Evolutionary conservation across 2,329 filamentous ascomycete genomes (phyloP), one percentile per base, ranked within the genome.

Genomic region (Macrophomina pseudophaseolina): DNA sequence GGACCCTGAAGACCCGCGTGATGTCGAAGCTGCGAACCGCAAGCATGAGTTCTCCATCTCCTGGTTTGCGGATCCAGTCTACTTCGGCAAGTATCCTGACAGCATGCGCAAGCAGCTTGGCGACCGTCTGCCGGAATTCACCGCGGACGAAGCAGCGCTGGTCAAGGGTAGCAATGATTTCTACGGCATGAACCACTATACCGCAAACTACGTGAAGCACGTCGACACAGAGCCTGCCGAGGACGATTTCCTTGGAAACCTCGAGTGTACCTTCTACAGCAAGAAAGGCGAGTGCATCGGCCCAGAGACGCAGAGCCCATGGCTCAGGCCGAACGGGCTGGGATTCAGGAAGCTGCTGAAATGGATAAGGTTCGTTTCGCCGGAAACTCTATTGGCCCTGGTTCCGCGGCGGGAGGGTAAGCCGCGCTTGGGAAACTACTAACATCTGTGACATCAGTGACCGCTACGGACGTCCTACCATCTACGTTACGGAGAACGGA

Each of bases 171-270:
- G 90, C 75, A 95, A 95, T 78, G 93, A 96, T 82, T 96, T 96
- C 80, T 96, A 96, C 79, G 93, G 92, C 78, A 94, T 94, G 91
- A 96, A 97, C 83, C 91, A 93, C 84, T 97, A 97, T 83, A 94
- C 91, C 60, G 90, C 92, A 74, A 92, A 95, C 84, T 96, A 91
- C 81, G 89, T 96, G 81, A 89, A 88, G 77, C 89, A 94, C 80
- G 87, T 88, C 74, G 84, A 86, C 7, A 85, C 84, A 6, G 80
- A 84, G 56, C 80, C 91, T 0, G 83, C 86, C 1, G 81, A 82
- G 4, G 84, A 90, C 60, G 92, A 97, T 80, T 88, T 88, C 78
- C 81, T 87, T 12, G 93, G 93, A 64, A 91, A 96, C 78, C 81
- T 96, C 42, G 91, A 95, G 72, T 85, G 88, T 1, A 84, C 90